These are phyloP conservation scores for Tanozyma kutaoensis DNA, from an alignment of 805 yeast species.

Conservation along the genomic window DNA sequence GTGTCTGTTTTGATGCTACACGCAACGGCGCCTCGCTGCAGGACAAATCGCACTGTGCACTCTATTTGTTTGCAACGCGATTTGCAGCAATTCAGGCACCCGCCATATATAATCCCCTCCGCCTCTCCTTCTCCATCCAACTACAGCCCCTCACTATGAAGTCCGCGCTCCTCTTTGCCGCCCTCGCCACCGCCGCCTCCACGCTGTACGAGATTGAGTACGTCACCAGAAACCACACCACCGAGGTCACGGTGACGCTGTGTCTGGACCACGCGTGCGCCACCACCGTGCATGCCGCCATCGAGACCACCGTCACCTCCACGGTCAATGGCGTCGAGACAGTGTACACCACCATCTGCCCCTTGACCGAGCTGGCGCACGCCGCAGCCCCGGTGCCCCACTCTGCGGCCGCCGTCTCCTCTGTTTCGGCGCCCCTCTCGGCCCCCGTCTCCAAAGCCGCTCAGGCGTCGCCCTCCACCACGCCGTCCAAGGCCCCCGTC, in stretches of 20 bases:
- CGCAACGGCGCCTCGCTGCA: too few relatives aligned
- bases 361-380: slow-evolving; percentile 5
- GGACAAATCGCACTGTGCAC: too few relatives aligned
- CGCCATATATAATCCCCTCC: not conserved
- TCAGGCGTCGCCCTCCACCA: slow-evolving; percentile 1
- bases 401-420: slow-evolving; percentile 3
- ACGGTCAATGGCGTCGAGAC: slow-evolving; percentile 15
- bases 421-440: slow-evolving; percentile 1
- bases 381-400: slow-evolving; percentile 2
- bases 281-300: slow-evolving; percentile 5
- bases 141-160: slow-evolving; percentile 7
- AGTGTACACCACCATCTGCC: slow-evolving; percentile 9
- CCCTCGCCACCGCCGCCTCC: slow-evolving; percentile 9
- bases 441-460: not conserved
- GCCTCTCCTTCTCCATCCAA: slow-evolving; percentile 1
- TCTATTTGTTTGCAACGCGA: too few relatives aligned
- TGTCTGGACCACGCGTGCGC: slow-evolving; percentile 10
- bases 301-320: slow-evolving; percentile 7
- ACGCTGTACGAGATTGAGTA: slow-evolving; percentile 6
- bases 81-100: not conserved
- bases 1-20: too few relatives aligned
- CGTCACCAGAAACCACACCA: slow-evolving; percentile 11
- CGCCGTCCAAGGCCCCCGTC: slow-evolving; percentile 1
- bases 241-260: slow-evolving; percentile 14
- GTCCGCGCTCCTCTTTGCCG: slow-evolving; percentile 11